Evolutionary conservation across 805 yeast genomes (phyloP).

Genomic region (Yamadazyma ubonensis): DNA sequence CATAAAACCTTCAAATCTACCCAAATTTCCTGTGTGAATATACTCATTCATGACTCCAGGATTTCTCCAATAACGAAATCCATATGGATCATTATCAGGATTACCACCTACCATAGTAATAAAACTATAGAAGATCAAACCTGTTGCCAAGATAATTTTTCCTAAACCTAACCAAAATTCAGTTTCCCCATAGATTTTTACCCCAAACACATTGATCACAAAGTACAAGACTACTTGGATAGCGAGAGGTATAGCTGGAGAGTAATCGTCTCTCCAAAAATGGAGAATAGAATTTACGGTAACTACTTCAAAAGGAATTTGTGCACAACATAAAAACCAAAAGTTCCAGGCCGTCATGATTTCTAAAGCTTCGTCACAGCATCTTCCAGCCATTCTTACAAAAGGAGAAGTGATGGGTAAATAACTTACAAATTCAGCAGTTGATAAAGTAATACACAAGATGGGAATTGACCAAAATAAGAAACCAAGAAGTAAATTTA

Average conservation of each 20-base stretch:
- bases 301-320: constrained; percentile 80
- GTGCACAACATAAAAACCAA: constrained; percentile 71
- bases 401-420: constrained; percentile 78
- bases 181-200: constrained; percentile 72
- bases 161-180: constrained; percentile 73
- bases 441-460: constrained; percentile 61
- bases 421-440: constrained; percentile 79
- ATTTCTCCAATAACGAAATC: constrained; percentile 45
- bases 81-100: constrained; percentile 58
- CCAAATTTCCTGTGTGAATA: constrained; percentile 48
- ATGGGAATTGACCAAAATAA: constrained; percentile 70
- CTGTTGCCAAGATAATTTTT: constrained; percentile 72
- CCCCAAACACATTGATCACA: constrained; percentile 68
- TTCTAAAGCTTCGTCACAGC: constrained; percentile 73
- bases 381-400: constrained; percentile 68
- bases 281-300: constrained; percentile 77
- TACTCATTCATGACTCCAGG: constrained; percentile 38
- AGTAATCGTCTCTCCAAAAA: constrained; percentile 76
- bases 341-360: constrained; percentile 79
- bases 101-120: constrained; percentile 87
- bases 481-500: constrained; percentile 62
- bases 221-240: constrained; percentile 66
- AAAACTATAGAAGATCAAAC: constrained; percentile 71
- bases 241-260: constrained; percentile 66
- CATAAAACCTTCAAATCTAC: constrained; percentile 71